Conservation (phyloP, 768 basidiomycete species). For the Auricularia sp. region DNA sequence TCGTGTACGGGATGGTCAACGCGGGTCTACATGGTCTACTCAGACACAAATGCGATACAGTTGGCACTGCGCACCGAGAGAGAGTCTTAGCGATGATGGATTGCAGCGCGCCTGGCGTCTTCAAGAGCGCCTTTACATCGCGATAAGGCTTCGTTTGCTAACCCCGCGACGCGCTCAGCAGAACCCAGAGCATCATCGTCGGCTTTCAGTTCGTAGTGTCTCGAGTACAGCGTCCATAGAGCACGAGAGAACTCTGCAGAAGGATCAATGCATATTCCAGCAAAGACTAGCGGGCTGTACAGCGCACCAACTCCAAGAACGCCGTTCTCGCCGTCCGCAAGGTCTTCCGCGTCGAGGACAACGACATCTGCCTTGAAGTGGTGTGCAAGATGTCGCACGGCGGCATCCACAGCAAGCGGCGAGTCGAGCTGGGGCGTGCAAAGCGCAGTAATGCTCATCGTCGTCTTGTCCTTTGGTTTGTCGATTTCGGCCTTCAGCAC, state of each 20-base stretch:
- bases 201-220: background rate
- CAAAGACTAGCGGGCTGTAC: background rate
- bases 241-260: background rate
- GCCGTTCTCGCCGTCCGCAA: background rate
- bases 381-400: background rate
- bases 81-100: too few relatives aligned
- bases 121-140: too few relatives aligned
- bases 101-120: too few relatives aligned
- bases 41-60: too few relatives aligned
- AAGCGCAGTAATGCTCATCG: background rate
- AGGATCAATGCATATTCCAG: too few relatives aligned
- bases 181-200: background rate
- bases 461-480: too few relatives aligned
- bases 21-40: too few relatives aligned
- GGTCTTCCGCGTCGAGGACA: background rate
- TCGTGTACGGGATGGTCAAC: too few relatives aligned
- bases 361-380: background rate
- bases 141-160: too few relatives aligned
- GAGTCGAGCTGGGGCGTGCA: background rate
- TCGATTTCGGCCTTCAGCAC: too few relatives aligned
- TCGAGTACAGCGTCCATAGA: background rate
- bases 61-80: too few relatives aligned
- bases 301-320: background rate
- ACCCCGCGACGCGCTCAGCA: too few relatives aligned
- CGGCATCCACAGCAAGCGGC: background rate